Evolutionary conservation across 2,329 filamentous ascomycete species (phyloP).

Genomic region (Aspergillus calidoustus): DNA sequence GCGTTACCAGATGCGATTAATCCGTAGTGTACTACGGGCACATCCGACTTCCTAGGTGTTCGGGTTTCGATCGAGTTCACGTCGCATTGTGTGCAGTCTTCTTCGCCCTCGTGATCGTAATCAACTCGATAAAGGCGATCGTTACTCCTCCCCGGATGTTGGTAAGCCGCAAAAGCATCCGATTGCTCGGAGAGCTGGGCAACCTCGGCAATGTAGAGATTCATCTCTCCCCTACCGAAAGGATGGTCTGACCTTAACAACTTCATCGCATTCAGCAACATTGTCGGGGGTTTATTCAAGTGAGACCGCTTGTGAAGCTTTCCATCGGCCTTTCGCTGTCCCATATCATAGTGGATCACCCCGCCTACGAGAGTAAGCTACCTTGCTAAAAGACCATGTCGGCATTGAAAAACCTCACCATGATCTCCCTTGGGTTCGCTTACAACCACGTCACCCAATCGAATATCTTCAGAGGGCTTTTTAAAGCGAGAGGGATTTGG

Average conservation of each 20-base stretch:
- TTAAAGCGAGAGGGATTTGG: not conserved
- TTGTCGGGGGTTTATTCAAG: not conserved
- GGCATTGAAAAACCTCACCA: not conserved
- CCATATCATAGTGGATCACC: slow-evolving; percentile 11
- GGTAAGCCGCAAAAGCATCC: slow-evolving; percentile 1
- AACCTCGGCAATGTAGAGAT: not conserved
- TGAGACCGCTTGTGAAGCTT: slow-evolving; percentile 6
- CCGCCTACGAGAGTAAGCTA: slow-evolving; percentile 3
- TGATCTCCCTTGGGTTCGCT: slow-evolving; percentile 2
- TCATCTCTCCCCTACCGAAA: slow-evolving; percentile 9
- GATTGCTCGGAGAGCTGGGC: not conserved
- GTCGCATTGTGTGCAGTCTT: slow-evolving; percentile 1
- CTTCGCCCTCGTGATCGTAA: not conserved
- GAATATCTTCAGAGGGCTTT: slow-evolving; percentile 1
- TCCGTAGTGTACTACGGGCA: slow-evolving; percentile 28
- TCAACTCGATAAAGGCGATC: not conserved
- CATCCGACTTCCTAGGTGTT: not conserved
- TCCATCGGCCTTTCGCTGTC: slow-evolving; percentile 2
- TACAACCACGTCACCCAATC: slow-evolving; percentile 12
- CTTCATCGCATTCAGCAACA: slow-evolving; percentile 6
- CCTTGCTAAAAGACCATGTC: not conserved
- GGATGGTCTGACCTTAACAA: slow-evolving; percentile 4
- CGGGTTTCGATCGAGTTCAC: not conserved
- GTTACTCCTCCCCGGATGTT: not conserved
- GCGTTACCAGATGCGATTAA: slow-evolving; percentile 31